Conservation (phyloP, 2,329 filamentous ascomycete genomes). For the Verticillium dahliae region DNA sequence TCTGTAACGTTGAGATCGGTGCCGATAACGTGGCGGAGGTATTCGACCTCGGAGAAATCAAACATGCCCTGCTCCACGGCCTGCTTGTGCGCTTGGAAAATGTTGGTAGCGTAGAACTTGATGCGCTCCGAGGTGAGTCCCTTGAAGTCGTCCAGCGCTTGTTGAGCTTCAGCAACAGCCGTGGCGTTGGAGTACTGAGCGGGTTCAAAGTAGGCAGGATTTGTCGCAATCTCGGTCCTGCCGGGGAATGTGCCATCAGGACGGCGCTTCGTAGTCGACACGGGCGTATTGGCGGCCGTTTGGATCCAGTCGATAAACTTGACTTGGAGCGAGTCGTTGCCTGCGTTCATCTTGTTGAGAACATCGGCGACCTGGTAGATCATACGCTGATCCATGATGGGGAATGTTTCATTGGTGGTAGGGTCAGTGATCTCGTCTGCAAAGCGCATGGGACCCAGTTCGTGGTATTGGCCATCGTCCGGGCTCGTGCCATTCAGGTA, state of each 20-base stretch:
- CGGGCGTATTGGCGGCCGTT: slow-evolving; percentile 23
- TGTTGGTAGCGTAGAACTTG: slow-evolving; percentile 15
- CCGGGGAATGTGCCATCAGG: slow-evolving; percentile 19
- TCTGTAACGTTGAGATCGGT: slow-evolving; percentile 29
- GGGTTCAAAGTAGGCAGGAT: slow-evolving; percentile 7
- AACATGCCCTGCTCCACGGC: slow-evolving; percentile 20
- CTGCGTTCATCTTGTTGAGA: slow-evolving; percentile 31
- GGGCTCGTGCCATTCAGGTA: slow-evolving; percentile 29
- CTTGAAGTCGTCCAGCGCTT: slow-evolving; percentile 19
- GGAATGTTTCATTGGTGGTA: slow-evolving; percentile 31
- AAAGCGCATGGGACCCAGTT: slow-evolving; percentile 39
- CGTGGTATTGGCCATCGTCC: slow-evolving; percentile 19
- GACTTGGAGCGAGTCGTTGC: slow-evolving; percentile 22
- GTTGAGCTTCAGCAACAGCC: slow-evolving; percentile 14
- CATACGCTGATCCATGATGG: slow-evolving; percentile 34
- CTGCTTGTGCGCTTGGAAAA: slow-evolving; percentile 22
- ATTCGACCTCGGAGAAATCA: slow-evolving; percentile 21
- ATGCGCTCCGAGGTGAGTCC: slow-evolving; percentile 14
- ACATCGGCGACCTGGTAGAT: slow-evolving; percentile 32
- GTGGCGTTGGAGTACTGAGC: slow-evolving; percentile 17
- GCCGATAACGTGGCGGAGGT: slow-evolving; percentile 24
- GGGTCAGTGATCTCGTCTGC: slow-evolving; percentile 30
- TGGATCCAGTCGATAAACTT: slow-evolving; percentile 36
- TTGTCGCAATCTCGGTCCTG: slow-evolving; percentile 14
- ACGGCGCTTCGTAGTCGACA: slow-evolving; percentile 15